Evolutionary conservation across 2,329 filamentous ascomycete species (phyloP).

Genomic region (Zymoseptoria tritici): DNA sequence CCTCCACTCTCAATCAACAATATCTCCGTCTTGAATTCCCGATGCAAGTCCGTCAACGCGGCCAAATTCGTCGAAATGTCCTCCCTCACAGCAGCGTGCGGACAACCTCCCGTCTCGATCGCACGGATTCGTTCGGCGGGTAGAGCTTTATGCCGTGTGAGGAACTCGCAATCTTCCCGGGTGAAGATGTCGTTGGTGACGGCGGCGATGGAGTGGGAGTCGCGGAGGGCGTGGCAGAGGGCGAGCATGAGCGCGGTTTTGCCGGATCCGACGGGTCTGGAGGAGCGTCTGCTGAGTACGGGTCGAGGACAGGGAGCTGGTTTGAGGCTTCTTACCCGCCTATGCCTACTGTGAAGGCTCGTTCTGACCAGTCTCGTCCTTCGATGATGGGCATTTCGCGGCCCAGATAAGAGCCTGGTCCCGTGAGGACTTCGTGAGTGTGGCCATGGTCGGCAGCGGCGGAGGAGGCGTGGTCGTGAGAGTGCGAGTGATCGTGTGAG

Average conservation of each 20-base stretch:
- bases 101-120: constrained; percentile 96
- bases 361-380: constrained; percentile 76
- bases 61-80: constrained; percentile 92
- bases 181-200: constrained; percentile 99
- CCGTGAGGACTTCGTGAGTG: constrained; percentile 89
- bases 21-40: constrained; percentile 69
- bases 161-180: constrained; percentile 92
- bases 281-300: neutral
- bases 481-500: constrained; percentile 42
- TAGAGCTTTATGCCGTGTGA: constrained; percentile 77
- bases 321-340: constrained; percentile 61
- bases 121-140: constrained; percentile 78
- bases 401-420: constrained; percentile 80
- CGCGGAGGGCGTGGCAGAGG: constrained; percentile 76
- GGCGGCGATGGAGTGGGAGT: constrained; percentile 77
- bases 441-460: constrained; percentile 71
- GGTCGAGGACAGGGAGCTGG: neutral
- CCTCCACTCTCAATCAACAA: constrained; percentile 92
- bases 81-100: constrained; percentile 93
- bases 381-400: constrained; percentile 92
- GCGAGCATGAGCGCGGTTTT: constrained; percentile 96
- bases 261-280: constrained; percentile 86
- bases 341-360: constrained; percentile 95
- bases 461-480: constrained; percentile 28
- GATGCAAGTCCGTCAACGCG: constrained; percentile 81